These are phyloP conservation scores for Pholiota adiposa DNA, from an alignment of 1,284 basidiomycete species.

Conservation along the genomic window DNA sequence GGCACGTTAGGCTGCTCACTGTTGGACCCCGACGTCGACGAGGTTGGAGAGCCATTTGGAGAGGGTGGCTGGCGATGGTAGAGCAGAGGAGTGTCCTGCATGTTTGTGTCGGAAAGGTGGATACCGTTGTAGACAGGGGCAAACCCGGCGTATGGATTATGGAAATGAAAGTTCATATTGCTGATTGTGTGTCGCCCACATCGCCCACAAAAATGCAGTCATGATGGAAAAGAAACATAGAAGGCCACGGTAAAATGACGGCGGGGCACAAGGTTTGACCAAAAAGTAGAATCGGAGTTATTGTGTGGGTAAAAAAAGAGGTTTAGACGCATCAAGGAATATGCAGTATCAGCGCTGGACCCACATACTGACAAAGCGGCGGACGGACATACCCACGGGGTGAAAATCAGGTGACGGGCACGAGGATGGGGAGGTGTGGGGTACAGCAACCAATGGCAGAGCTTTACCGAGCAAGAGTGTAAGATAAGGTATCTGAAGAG, in stretches of 20 bases:
- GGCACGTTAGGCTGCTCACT: neutral
- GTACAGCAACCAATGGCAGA: neutral
- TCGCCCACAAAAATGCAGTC: neutral
- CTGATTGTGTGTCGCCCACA: neutral
- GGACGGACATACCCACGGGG: conserved; percentile 11
- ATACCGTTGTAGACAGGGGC: neutral
- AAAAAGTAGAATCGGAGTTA: neutral
- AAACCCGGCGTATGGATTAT: neutral
- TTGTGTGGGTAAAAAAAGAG: conserved; percentile 2
- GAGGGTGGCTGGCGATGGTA: conserved; percentile 7
- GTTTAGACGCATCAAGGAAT: conserved; percentile 2
- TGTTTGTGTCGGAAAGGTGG: neutral
- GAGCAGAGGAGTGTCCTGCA: neutral
- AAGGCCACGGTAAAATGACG: neutral
- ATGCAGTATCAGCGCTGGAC: conserved; percentile 18
- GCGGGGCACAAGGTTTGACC: neutral
- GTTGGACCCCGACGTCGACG: neutral
- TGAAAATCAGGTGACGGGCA: conserved; percentile 17
- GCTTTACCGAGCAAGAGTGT: neutral
- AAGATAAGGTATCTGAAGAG: neutral
- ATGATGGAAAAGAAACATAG: neutral
- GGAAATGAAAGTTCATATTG: neutral
- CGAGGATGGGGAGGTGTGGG: neutral
- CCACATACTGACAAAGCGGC: conserved; percentile 14
- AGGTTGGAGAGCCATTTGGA: neutral